Evolutionary conservation across 2,329 filamentous ascomycete genomes (phyloP).

Genomic region (Trichoderma oligosporum): DNA sequence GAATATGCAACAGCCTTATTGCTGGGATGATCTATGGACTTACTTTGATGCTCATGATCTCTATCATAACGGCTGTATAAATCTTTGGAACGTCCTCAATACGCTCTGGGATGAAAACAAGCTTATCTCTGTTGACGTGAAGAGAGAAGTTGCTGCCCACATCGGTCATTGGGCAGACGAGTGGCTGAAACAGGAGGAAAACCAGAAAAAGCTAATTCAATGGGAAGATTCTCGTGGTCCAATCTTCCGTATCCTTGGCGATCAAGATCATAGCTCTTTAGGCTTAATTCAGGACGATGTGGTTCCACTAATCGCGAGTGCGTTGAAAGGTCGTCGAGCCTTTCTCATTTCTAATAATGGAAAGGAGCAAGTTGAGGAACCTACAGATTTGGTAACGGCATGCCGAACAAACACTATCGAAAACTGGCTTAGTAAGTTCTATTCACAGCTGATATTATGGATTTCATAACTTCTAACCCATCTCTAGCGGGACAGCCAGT

Average conservation of each 20-base stretch:
- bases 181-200: conserved; percentile 33
- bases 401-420: conserved; percentile 29
- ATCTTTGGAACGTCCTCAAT: conserved; percentile 46
- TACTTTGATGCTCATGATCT: conserved; percentile 49
- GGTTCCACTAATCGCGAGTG: conserved; percentile 31
- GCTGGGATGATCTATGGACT: conserved; percentile 42
- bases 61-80: conserved; percentile 45
- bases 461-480: conserved; percentile 20
- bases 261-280: conserved; percentile 29
- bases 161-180: conserved; percentile 37
- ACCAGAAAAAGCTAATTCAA: conserved; percentile 31
- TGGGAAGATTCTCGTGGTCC: conserved; percentile 30
- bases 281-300: conserved; percentile 31
- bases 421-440: conserved; percentile 37
- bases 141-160: conserved; percentile 27
- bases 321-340: conserved; percentile 33
- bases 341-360: conserved; percentile 25
- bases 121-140: conserved; percentile 30
- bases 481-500: conserved; percentile 30
- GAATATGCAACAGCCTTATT: conserved; percentile 30
- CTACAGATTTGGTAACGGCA: conserved; percentile 29
- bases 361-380: conserved; percentile 19
- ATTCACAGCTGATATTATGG: background rate
- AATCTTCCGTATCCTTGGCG: conserved; percentile 29
- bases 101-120: conserved; percentile 41